phyloP scores from a whole-genome alignment of 345 rosid species.

The Isatis tinctoria region DNA sequence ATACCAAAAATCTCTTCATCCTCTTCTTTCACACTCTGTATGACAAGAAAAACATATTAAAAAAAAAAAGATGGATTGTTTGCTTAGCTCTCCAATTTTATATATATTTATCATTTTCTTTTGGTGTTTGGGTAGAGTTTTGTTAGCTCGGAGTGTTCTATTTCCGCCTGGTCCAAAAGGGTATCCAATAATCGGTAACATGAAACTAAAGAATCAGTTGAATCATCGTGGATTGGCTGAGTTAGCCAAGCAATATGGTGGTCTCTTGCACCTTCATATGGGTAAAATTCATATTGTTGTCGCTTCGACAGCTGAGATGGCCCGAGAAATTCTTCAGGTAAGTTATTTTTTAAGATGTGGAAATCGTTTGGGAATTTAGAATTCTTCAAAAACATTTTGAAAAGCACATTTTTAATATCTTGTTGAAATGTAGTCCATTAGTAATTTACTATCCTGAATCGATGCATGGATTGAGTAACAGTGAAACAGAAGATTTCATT shows the following conservation, averaged over 20 bases:
- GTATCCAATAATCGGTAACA: slow-evolving; percentile 64
- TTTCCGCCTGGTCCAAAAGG: slow-evolving; percentile 88
- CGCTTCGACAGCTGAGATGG: slow-evolving; percentile 62
- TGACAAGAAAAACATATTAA: background rate
- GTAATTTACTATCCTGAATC: background rate
- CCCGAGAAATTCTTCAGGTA: slow-evolving; percentile 64
- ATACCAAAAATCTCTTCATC: background rate
- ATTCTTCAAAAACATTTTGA: background rate
- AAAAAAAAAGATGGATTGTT: slow-evolving; percentile 22
- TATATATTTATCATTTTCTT: background rate
- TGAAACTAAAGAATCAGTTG: slow-evolving; percentile 58
- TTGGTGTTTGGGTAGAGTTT: background rate
- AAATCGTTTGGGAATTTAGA: too few species aligned
- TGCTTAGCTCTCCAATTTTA: slow-evolving; percentile 23
- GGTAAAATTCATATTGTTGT: slow-evolving; percentile 33
- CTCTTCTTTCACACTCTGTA: background rate
- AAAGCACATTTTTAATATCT: background rate
- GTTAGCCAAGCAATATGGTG: slow-evolving; percentile 53
- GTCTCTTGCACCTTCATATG: slow-evolving; percentile 44
- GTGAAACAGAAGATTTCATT: background rate
- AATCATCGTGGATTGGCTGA: slow-evolving; percentile 74
- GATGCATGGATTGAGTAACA: background rate
- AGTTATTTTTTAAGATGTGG: background rate
- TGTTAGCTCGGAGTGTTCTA: slow-evolving; percentile 26
- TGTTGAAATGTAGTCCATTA: background rate